Evolutionary conservation across 2,329 filamentous ascomycete genomes (phyloP).

Genomic region (Fusarium mexicanum): DNA sequence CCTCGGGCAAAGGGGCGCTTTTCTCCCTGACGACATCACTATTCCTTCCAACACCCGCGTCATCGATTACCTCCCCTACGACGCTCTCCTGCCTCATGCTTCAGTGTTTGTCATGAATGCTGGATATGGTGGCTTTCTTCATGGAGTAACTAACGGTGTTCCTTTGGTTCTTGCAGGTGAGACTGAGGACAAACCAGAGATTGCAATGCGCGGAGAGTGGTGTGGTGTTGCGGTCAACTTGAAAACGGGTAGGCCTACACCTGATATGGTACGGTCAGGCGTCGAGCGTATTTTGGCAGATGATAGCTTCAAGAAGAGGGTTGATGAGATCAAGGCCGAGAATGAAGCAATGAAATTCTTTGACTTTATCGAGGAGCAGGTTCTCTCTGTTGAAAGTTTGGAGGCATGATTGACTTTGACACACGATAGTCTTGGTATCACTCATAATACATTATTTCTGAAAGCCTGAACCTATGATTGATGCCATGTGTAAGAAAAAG

Average conservation of each 20-base stretch:
- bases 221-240: conserved; percentile 58
- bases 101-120: conserved; percentile 60
- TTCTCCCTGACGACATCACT: conserved; percentile 36
- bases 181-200: conserved; percentile 54
- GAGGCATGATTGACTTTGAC: neutral
- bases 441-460: neutral
- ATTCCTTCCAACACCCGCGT: conserved; percentile 55
- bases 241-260: conserved; percentile 46
- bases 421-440: neutral
- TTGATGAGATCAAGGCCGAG: conserved; percentile 45
- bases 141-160: conserved; percentile 56
- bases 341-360: conserved; percentile 45
- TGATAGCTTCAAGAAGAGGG: conserved; percentile 44
- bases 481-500: neutral
- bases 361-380: conserved; percentile 37
- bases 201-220: conserved; percentile 53
- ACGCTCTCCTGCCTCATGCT: conserved; percentile 54
- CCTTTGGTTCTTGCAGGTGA: conserved; percentile 58
- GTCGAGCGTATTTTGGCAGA: conserved; percentile 48
- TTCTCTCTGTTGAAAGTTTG: conserved; percentile 16
- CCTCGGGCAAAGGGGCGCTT: conserved; percentile 41
- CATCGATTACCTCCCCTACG: conserved; percentile 60
- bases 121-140: conserved; percentile 59
- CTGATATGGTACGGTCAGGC: conserved; percentile 42
- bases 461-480: neutral